A percentile compares a stretch with the other conserved stretches of the same genome.
phyloP scores from a whole-genome alignment of 2,329 filamentous ascomycete species.

The Scopulariopsis brevicaulis region DNA sequence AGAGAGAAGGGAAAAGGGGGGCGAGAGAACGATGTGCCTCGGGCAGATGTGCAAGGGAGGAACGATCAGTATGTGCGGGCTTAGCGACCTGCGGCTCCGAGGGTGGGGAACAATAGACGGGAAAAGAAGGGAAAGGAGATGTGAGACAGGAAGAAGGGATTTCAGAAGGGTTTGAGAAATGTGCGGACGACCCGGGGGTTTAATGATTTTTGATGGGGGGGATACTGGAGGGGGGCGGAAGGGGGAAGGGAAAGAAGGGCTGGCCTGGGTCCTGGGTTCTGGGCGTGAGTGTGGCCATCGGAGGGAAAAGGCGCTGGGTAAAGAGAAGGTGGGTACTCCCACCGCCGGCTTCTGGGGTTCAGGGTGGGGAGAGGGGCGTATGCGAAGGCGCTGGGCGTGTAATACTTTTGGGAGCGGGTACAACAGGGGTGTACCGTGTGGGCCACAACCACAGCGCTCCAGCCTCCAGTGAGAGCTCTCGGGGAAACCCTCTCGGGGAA shows the following conservation, averaged over 20 bases:
- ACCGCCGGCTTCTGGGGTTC: slow-evolving; percentile 3
- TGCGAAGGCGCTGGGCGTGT: neutral
- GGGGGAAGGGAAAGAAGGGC: neutral
- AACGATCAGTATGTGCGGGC: slow-evolving; percentile 3
- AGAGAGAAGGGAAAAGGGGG: slow-evolving; percentile 5
- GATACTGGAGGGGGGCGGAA: slow-evolving; percentile 11
- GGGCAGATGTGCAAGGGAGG: slow-evolving; percentile 11
- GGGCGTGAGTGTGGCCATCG: slow-evolving; percentile 8
- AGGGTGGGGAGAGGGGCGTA: neutral
- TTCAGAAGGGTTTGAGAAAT: slow-evolving; percentile 23
- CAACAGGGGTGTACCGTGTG: neutral
- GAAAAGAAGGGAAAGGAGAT: slow-evolving; percentile 8
- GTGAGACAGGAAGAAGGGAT: slow-evolving; percentile 14
- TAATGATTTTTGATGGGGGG: slow-evolving; percentile 19
- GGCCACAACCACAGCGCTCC: neutral
- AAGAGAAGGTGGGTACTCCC: neutral
- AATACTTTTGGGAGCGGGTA: neutral
- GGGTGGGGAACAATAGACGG: slow-evolving; percentile 18
- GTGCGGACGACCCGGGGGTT: slow-evolving; percentile 24
- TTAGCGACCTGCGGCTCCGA: slow-evolving; percentile 12
- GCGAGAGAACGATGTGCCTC: slow-evolving; percentile 12
- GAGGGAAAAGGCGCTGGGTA: slow-evolving; percentile 9
- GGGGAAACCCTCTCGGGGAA: too few species aligned
- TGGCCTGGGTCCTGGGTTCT: slow-evolving; percentile 5
- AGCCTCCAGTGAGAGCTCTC: too few species aligned